These are phyloP conservation scores for Coniosporium apollinis DNA, from an alignment of 495 filamentous ascomycete species.

Conservation along the genomic window DNA sequence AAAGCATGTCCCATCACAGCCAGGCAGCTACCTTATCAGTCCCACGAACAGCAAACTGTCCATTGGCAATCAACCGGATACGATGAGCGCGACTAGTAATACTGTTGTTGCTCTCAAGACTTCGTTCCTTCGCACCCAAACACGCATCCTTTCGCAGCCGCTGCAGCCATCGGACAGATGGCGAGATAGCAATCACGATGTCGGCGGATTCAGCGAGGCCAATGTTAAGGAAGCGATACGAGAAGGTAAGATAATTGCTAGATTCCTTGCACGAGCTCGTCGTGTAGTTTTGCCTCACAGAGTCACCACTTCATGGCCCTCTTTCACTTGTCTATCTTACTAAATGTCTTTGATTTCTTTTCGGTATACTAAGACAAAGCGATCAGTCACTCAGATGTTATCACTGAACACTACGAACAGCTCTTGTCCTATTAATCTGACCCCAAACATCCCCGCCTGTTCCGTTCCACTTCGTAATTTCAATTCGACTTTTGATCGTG, in stretches of 20 bases:
- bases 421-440: neutral
- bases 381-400: neutral
- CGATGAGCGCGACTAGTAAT: too few species aligned
- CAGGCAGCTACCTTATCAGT: too few species aligned
- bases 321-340: neutral
- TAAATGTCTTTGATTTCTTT: neutral
- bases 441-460: neutral
- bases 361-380: neutral
- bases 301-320: neutral
- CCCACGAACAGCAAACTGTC: too few species aligned
- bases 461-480: neutral
- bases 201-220: constrained; percentile 5
- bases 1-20: too few species aligned
- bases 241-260: constrained; percentile 9
- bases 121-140: constrained; percentile 13
- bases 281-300: neutral
- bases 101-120: constrained; percentile 13
- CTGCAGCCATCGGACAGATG: constrained; percentile 9
- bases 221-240: constrained; percentile 11
- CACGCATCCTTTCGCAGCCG: constrained; percentile 11
- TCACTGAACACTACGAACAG: neutral
- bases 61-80: too few species aligned
- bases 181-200: constrained; percentile 1
- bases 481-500: neutral
- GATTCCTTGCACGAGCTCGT: neutral